Conservation (phyloP, 805 yeast genomes). For the Candida dajiaensis region DNA sequence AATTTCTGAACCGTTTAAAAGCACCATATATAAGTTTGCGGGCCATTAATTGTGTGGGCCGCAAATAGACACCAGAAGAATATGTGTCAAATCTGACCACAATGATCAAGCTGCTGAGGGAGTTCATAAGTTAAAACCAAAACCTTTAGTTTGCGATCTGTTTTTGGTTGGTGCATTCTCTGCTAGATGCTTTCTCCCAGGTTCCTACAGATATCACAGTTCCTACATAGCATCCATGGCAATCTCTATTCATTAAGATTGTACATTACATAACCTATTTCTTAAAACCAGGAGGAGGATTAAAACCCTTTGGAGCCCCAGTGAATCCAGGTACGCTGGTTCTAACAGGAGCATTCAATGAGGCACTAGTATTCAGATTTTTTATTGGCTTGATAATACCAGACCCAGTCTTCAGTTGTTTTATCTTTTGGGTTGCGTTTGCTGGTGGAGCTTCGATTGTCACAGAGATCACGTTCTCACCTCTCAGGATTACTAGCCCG, state of each 20-base stretch:
- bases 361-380: constrained; percentile 5
- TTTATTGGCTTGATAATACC: constrained; percentile 28
- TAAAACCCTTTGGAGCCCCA: constrained; percentile 36
- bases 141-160: too few relatives aligned
- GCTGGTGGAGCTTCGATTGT: constrained; percentile 28
- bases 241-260: not conserved
- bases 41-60: too few relatives aligned
- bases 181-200: too few relatives aligned
- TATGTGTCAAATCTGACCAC: too few relatives aligned
- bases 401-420: constrained; percentile 20
- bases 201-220: not conserved
- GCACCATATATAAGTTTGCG: too few relatives aligned
- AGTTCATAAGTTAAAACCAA: too few relatives aligned
- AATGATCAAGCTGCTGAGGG: too few relatives aligned
- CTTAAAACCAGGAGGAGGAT: constrained; percentile 43
- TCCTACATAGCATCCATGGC: not conserved
- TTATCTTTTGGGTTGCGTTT: constrained; percentile 19
- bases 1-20: too few relatives aligned
- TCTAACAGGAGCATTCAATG: constrained; percentile 21
- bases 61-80: too few relatives aligned
- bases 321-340: constrained; percentile 26
- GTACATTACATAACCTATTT: constrained; percentile 10
- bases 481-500: constrained; percentile 81
- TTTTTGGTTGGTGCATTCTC: too few relatives aligned
- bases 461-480: constrained; percentile 72